Evolutionary conservation across 306 rosid species (phyloP).

Genomic region (Echinosophora koreensis): DNA sequence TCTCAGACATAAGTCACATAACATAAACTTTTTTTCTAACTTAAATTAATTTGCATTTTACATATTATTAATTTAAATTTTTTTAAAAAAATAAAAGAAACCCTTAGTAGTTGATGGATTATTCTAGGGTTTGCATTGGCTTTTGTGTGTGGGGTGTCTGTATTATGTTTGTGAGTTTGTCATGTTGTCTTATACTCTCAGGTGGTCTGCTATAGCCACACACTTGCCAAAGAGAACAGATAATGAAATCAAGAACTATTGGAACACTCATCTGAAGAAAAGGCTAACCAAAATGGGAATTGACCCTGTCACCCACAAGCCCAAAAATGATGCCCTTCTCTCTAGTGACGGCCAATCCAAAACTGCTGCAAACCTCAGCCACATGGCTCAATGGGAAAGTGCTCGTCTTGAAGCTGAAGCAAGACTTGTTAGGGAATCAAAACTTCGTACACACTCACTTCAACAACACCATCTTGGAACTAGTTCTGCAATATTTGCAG

Average conservation of each 20-base stretch:
- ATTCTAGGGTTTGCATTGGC: constrained; percentile 44
- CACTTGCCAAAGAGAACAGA: constrained; percentile 97
- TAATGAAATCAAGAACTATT: constrained; percentile 94
- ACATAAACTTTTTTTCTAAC: constrained; percentile 4
- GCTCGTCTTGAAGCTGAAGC: constrained; percentile 99
- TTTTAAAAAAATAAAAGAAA: background rate
- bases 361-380: constrained; percentile 87
- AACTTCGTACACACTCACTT: constrained; percentile 67
- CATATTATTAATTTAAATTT: background rate
- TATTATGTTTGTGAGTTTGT: constrained; percentile 5
- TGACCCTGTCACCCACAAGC: constrained; percentile 95
- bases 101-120: constrained; percentile 38
- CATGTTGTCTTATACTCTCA: constrained; percentile 42
- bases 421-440: constrained; percentile 90
- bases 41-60: constrained; percentile 2
- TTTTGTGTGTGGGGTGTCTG: constrained; percentile 37
- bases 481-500: constrained; percentile 38
- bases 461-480: constrained; percentile 55
- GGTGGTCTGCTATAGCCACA: constrained; percentile 99
- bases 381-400: constrained; percentile 99
- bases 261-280: constrained; percentile 98
- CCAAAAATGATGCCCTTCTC: constrained; percentile 79
- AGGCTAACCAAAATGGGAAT: constrained; percentile 95
- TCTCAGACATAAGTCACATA: no score
- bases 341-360: constrained; percentile 79